Evolutionary conservation across 805 yeast genomes (phyloP), one percentile per base, ranked within the genome.

Genomic region (Yueomyces sinensis): DNA sequence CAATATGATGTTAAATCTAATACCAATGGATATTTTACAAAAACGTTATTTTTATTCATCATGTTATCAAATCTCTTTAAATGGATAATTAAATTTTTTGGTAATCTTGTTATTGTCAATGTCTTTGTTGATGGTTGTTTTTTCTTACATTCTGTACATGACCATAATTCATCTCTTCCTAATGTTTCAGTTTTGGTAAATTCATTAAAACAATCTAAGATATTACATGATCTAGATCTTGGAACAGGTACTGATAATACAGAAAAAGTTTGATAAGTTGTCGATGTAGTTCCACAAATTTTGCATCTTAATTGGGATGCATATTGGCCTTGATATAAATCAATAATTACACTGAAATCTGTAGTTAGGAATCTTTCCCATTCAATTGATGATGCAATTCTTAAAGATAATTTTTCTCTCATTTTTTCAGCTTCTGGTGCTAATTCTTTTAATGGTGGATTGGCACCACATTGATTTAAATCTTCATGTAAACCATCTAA

Each of bases 401-500:
- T 65, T 2, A 84, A 66, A 0, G 93, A 80, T 47, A 83, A 56
- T 19, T 58, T 57, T 50, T 87, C 97, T 30, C 95, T 63, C 13
- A 67, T 59, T 27, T 63, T 62, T 50, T 86, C 95, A 41, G 86
- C 91, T 34, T 70, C 76, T 33, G 72, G 75, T 13, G 76, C 71
- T 39, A 81, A 66, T 43, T 76, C 84, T 13, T 70, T 66, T 27
- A 63, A 49, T 27, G 74, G 64, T 2, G 69, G 68, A 30, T 66
- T 70, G 17, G 60, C 63, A 5, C 83, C 83, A 46, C 68, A 65
- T 35, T 68, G 68, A 49, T 89, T 89, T 42, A 87, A 64, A 56
- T 87, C 97, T 56, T 87, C 97, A 50, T 89, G 97, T 27, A 87
- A 63, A 2, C 94, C 89, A 58, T 89, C 96, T 27, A 89, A 63